These are phyloP conservation scores for Mycena sp. DNA, from an alignment of 1,284 basidiomycete species.

Conservation along the genomic window DNA sequence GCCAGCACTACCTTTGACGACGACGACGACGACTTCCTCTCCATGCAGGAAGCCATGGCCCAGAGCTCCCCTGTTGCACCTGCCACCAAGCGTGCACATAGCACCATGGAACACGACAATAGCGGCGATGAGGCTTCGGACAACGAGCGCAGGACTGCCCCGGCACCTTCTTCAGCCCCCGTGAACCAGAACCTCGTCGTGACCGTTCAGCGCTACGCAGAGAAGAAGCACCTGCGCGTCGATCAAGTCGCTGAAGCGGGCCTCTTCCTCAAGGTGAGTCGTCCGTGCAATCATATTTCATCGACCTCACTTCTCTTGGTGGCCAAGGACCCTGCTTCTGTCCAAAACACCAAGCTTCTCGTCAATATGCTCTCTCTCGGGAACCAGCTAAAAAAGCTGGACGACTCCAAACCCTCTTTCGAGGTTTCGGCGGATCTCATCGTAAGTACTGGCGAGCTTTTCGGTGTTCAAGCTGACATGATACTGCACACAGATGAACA, in stretches of 20 bases:
- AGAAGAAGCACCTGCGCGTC: neutral
- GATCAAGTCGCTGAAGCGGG: neutral
- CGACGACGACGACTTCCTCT: neutral
- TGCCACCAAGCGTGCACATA: neutral
- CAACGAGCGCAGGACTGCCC: neutral
- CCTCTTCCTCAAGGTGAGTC: neutral
- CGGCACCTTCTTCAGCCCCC: neutral
- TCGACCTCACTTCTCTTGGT: neutral
- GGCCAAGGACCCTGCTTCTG: neutral
- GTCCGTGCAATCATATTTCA: neutral
- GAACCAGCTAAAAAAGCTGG: neutral
- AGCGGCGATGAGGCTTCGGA: neutral
- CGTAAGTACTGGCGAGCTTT: neutral
- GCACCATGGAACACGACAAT: neutral
- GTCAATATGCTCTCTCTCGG: neutral
- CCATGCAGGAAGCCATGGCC: neutral
- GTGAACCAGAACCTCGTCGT: neutral
- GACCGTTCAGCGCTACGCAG: neutral
- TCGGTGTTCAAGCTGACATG: too few relatives aligned
- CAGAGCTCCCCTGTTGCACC: neutral
- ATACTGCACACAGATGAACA: neutral
- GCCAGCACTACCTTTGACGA: neutral
- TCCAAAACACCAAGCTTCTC: neutral
- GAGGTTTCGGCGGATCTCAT: neutral
- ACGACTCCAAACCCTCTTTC: neutral